A percentile compares a stretch with the other conserved stretches of the same genome.
Conservation (phyloP, 345 rosid species). For the Rubroshorea leprosula region DNA sequence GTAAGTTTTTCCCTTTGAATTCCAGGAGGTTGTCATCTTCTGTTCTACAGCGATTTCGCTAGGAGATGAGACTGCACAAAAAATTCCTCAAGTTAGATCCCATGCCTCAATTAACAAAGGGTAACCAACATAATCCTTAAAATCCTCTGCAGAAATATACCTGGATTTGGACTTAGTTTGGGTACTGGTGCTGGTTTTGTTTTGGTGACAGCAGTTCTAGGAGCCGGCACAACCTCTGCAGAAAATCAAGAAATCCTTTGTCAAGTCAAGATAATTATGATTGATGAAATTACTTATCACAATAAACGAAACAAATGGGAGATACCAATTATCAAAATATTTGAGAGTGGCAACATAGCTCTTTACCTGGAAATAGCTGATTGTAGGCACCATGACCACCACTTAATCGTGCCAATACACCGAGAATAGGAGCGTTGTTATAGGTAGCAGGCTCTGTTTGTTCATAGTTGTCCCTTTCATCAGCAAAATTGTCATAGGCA, state of each 20-base stretch:
- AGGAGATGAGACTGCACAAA: constrained; percentile 43
- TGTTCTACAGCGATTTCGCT: constrained; percentile 61
- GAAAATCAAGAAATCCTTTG: no score
- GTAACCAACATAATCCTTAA: no score
- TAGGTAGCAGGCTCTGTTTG: constrained; percentile 96
- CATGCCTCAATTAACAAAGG: not conserved
- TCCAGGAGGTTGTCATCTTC: constrained; percentile 77
- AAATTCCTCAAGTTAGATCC: constrained; percentile 2
- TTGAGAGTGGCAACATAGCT: no score
- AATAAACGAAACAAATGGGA: no score
- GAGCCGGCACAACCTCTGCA: constrained; percentile 48
- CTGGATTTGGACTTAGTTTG: constrained; percentile 57
- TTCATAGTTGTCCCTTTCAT: constrained; percentile 77
- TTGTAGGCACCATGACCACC: constrained; percentile 63
- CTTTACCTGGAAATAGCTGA: constrained; percentile 88
- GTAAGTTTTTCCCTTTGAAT: constrained; percentile 59
- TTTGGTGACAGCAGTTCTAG: constrained; percentile 31
- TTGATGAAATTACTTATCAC: no score
- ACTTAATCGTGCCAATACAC: constrained; percentile 69
- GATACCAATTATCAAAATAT: no score
- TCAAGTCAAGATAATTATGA: not conserved
- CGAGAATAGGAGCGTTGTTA: constrained; percentile 85
- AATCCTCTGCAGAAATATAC: constrained; percentile 29
- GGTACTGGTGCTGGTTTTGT: constrained; percentile 38
- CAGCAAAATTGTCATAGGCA: constrained; percentile 58